Conservation (phyloP, 257 asterid genomes). For the Agastache rugosa region DNA sequence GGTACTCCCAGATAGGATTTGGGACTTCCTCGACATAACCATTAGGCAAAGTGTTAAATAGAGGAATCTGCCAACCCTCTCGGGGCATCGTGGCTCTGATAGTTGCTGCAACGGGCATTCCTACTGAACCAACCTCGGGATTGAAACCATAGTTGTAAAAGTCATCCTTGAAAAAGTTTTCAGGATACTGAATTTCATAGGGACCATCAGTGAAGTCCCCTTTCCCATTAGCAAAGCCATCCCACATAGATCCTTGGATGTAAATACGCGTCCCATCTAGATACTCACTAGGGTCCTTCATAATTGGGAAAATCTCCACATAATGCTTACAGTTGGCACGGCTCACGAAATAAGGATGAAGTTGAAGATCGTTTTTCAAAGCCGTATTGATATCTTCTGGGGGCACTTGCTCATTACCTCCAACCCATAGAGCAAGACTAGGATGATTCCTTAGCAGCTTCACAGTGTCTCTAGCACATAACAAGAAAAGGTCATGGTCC, state of each 20-base stretch:
- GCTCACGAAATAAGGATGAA: constrained; percentile 66
- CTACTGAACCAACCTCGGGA: constrained; percentile 99
- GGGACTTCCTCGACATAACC: constrained; percentile 87
- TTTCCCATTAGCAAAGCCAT: constrained; percentile 94
- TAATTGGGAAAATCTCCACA: constrained; percentile 23
- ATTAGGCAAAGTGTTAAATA: constrained; percentile 57
- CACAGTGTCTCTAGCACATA: constrained; percentile 93
- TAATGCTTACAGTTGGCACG: constrained; percentile 31
- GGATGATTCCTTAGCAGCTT: constrained; percentile 94
- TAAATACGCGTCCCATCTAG: constrained; percentile 92
- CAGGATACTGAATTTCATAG: constrained; percentile 92
- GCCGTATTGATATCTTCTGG: constrained; percentile 84
- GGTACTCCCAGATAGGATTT: constrained; percentile 89
- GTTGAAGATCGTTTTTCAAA: constrained; percentile 66
- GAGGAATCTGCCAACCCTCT: constrained; percentile 89
- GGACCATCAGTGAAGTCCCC: constrained; percentile 96
- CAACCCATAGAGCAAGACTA: constrained; percentile 98
- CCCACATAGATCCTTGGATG: constrained; percentile 95
- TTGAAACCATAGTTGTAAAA: constrained; percentile 84
- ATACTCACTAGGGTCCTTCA: constrained; percentile 80
- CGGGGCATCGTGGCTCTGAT: constrained; percentile 91
- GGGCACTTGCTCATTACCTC: constrained; percentile 98
- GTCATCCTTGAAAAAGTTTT: constrained; percentile 80
- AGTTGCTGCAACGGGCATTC: constrained; percentile 98
- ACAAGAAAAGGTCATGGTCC: constrained; percentile 89